These are phyloP conservation scores for Pichia sp. DNA, from an alignment of 1,139 yeast genomes.

Conservation along the genomic window DNA sequence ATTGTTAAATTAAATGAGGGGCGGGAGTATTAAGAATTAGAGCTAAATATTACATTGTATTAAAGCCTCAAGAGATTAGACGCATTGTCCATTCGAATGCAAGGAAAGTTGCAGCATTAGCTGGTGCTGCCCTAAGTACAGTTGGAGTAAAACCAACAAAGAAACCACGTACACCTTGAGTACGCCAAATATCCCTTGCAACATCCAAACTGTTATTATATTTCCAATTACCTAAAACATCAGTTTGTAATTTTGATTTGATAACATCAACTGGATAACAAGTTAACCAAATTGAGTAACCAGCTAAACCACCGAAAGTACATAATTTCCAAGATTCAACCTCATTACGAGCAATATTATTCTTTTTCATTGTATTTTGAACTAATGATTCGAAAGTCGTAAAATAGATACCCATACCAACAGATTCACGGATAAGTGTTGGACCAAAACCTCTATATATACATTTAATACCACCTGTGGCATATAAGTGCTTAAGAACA, in stretches of 20 bases:
- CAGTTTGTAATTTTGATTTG: slow-evolving; percentile 83
- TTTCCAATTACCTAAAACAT: slow-evolving; percentile 45
- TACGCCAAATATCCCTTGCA: slow-evolving; percentile 41
- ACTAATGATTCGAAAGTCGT: slow-evolving; percentile 82
- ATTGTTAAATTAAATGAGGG: too few relatives aligned
- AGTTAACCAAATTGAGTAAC: slow-evolving; percentile 76
- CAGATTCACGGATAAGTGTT: slow-evolving; percentile 72
- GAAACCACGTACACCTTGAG: slow-evolving; percentile 66
- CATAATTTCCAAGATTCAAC: slow-evolving; percentile 85
- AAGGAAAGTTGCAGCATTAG: slow-evolving; percentile 91
- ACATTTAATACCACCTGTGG: slow-evolving; percentile 41
- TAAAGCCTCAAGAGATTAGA: slow-evolving; percentile 3
- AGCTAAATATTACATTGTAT: too few relatives aligned
- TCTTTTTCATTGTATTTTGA: slow-evolving; percentile 46
- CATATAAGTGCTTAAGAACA: slow-evolving; percentile 55
- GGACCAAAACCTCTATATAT: slow-evolving; percentile 75
- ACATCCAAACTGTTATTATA: slow-evolving; percentile 51
- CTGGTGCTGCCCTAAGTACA: slow-evolving; percentile 91
- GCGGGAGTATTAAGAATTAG: too few relatives aligned
- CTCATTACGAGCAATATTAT: slow-evolving; percentile 47
- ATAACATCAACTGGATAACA: slow-evolving; percentile 81
- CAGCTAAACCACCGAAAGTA: slow-evolving; percentile 76
- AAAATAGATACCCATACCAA: slow-evolving; percentile 86
- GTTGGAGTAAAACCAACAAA: slow-evolving; percentile 88
- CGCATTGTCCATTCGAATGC: slow-evolving; percentile 80